These are phyloP conservation scores for Blastobotrys elegans DNA, from an alignment of 1,139 yeast species.

Conservation along the genomic window DNA sequence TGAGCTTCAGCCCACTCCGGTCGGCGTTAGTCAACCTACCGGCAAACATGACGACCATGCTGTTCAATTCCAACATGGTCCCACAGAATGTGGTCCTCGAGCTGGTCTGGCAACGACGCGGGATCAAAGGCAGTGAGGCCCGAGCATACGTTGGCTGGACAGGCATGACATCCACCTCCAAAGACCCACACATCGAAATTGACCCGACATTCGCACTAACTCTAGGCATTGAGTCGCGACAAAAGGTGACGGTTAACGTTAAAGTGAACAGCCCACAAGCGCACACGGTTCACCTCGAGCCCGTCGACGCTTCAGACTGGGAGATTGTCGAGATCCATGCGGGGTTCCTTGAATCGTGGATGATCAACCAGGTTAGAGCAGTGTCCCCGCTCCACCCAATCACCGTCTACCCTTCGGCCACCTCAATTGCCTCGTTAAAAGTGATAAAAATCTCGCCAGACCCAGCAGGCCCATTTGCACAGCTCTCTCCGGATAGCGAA, in stretches of 20 bases:
- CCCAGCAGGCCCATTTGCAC: slow-evolving; percentile 41
- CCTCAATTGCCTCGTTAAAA: slow-evolving; percentile 57
- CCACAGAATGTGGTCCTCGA: slow-evolving; percentile 62
- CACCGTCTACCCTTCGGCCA: slow-evolving; percentile 66
- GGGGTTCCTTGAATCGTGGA: slow-evolving; percentile 63
- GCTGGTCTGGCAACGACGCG: slow-evolving; percentile 35
- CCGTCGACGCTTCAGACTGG: slow-evolving; percentile 79
- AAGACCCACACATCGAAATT: slow-evolving; percentile 47
- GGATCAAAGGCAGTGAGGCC: slow-evolving; percentile 26
- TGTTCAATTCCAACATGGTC: slow-evolving; percentile 50
- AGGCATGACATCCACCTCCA: slow-evolving; percentile 49
- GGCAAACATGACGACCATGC: slow-evolving; percentile 42
- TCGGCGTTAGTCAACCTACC: slow-evolving; percentile 61
- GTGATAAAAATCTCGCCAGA: slow-evolving; percentile 59
- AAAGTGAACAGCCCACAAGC: slow-evolving; percentile 45
- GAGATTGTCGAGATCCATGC: slow-evolving; percentile 85
- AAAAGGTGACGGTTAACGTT: slow-evolving; percentile 38
- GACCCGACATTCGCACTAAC: slow-evolving; percentile 51
- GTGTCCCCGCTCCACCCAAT: slow-evolving; percentile 57
- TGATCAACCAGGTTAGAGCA: slow-evolving; percentile 77
- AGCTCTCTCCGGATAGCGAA: slow-evolving; percentile 68
- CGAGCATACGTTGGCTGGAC: slow-evolving; percentile 72
- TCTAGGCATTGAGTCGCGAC: slow-evolving; percentile 43
- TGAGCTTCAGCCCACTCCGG: slow-evolving; percentile 38
- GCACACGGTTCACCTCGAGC: slow-evolving; percentile 67